phyloP scores from a whole-genome alignment of 345 rosid species.

The Nasturtium officinale region DNA sequence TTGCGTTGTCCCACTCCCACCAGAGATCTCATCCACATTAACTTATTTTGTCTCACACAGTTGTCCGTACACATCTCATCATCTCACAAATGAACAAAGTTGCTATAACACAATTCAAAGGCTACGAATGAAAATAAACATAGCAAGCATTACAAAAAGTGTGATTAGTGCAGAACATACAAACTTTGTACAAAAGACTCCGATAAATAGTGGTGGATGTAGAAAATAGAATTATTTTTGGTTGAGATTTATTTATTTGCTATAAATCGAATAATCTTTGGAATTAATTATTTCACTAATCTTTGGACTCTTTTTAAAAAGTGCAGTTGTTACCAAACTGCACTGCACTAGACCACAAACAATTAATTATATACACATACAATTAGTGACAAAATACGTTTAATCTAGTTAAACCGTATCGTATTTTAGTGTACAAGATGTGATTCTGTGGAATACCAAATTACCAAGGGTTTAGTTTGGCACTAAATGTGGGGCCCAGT shows the following conservation, averaged over 20 bases:
- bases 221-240: background rate
- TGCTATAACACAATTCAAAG: background rate
- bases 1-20: constrained; percentile 22
- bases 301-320: background rate
- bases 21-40: constrained; percentile 23
- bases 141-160: background rate
- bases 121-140: background rate
- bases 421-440: background rate
- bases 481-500: constrained; percentile 17
- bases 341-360: no score
- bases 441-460: background rate
- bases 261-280: background rate
- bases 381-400: constrained; percentile 7
- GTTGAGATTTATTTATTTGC: background rate
- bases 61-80: constrained; percentile 36
- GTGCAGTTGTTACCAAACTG: background rate
- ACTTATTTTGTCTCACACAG: constrained; percentile 7
- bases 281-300: no score
- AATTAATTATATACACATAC: background rate
- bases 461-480: constrained; percentile 16
- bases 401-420: background rate
- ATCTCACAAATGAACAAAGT: constrained; percentile 10
- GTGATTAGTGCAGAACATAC: background rate
- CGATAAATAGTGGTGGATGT: background rate
- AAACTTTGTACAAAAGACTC: background rate